A percentile compares a stretch with the other conserved stretches of the same genome.
These are phyloP conservation scores for Fusarium verrucosum DNA, from an alignment of 2,329 filamentous ascomycete genomes.

Conservation along the genomic window DNA sequence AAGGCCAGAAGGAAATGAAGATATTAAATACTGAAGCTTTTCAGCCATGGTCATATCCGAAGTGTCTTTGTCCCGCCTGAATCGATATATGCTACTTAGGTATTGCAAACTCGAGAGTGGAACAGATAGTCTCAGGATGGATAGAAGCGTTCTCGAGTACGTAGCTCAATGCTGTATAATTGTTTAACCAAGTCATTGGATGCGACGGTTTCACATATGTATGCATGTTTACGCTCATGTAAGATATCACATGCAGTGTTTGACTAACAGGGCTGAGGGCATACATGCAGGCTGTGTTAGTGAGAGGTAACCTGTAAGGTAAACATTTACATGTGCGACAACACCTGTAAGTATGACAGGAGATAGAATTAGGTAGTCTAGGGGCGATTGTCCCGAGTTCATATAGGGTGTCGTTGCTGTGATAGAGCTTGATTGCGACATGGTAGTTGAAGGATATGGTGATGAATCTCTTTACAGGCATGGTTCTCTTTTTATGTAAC, in stretches of 20 bases:
- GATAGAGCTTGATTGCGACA: not conserved
- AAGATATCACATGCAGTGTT: conserved; percentile 1
- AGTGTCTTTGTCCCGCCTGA: not conserved
- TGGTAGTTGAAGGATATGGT: not conserved
- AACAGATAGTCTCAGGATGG: not conserved
- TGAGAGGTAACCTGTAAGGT: not conserved
- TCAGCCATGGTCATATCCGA: not conserved
- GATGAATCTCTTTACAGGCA: not conserved
- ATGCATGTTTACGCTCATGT: not conserved
- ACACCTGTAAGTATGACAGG: not conserved
- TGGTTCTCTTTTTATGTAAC: not conserved
- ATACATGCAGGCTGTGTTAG: conserved; percentile 4
- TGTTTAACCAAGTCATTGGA: not conserved
- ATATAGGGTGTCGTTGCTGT: not conserved
- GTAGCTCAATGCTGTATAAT: not conserved
- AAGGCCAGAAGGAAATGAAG: not conserved
- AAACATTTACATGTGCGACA: not conserved
- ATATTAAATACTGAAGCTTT: not conserved
- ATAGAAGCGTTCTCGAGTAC: not conserved
- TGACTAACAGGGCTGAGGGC: not conserved
- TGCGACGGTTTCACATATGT: not conserved
- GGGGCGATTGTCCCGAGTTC: not conserved
- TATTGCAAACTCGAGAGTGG: not conserved
- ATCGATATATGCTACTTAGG: not conserved
- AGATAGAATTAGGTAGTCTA: not conserved